Base-by-base conservation (phyloP, 2,329 filamentous ascomycete genomes). In the Colletotrichum sp. region DNA sequence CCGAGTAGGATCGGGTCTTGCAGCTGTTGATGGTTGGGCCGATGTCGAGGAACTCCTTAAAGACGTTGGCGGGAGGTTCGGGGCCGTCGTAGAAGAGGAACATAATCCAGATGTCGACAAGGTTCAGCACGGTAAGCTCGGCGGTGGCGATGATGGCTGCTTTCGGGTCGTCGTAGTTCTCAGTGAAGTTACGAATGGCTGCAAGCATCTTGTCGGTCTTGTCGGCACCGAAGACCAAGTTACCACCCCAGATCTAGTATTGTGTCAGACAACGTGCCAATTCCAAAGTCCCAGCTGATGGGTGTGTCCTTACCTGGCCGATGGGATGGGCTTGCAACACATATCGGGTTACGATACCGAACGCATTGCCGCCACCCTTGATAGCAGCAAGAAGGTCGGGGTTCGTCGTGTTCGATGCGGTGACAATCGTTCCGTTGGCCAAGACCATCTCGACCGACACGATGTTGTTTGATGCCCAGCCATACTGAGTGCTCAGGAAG, bases 51-150 rank as follows among this genome's bases (percentile, higher is more conserved):
- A 93, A 93, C 70, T 87, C 87, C 70, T 87, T 84, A 72, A 93
- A 93, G 3, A 89, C 85, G 6, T 83, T 87, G 2, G 82, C 78
- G 1, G 91, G 90, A 1, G 87, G 87, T 65, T 82, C 80, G 0
- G 86, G 85, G 2, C 89, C 91, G 79, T 93, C 89, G 79, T 92
- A 93, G 82, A 91, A 92, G 43, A 91, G 79, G 80, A 92, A 92
- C 73, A 93, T 80, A 71, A 90, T 85, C 89, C 89, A 92, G 24
- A 88, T 83, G 74, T 91, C 84, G 61, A 90, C 76, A 1, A 86
- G 72, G 13, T 84, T 83, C 4, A 84, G 78, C 5, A 82, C 76
- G 1, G 85, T 85, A 18, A 87, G 83, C 77, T 90, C 85, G 4
- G 86, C 85, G 0, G 90, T 92, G 61, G 89, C 80, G 75, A 92